Base-by-base conservation (phyloP, 1,139 yeast species). In the Meyerozyma sp. region DNA sequence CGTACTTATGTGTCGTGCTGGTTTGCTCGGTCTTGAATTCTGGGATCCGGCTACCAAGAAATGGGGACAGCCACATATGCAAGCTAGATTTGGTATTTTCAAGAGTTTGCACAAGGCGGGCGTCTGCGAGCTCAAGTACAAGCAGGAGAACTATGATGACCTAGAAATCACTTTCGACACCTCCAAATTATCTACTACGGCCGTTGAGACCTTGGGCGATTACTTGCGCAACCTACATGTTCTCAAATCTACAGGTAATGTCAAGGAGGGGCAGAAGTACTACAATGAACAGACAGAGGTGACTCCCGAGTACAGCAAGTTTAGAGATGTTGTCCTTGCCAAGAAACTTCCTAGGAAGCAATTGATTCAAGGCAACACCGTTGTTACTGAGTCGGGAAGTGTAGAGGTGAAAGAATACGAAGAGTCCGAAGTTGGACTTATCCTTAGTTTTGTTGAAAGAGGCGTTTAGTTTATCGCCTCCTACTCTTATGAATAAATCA, bases 31-130 rank as follows among this genome's bases (percentile, higher is more conserved):
- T 2, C 72, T 89, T 56, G 95, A 89, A 61, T 86, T 76, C 62
- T 89, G 94, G 89, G 95, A 88, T 62, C 95, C 96, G 36, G 63
- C 67, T 39, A 74, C 88, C 32, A 68, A 73, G 48, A 87, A 87
- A 63, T 89, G 96, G 96, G 96, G 96, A 30, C 96, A 89, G 66
- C 82, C 96, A n/a, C 96, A 89, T 61, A 87, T 88, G 90, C 95
- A 88, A 68, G 96, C 95, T 6, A 74, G 96, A 59, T 89, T 78
- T 63, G 87, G 93, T 32, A 88, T 89, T 53, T 74, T 87, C 73
- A 86, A 85, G 66, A 77, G 83, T 27, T 81, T 87, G 58, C 68
- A 84, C 56, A 72, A 81, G 44, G 90, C 94, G 4, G 84, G 85
- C 18, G 79, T 84, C 27, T 82, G 78, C 41, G 70, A 73, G 43